These are phyloP conservation scores for Esteya vermicola DNA, from an alignment of 2,329 filamentous ascomycete species.

Conservation along the genomic window DNA sequence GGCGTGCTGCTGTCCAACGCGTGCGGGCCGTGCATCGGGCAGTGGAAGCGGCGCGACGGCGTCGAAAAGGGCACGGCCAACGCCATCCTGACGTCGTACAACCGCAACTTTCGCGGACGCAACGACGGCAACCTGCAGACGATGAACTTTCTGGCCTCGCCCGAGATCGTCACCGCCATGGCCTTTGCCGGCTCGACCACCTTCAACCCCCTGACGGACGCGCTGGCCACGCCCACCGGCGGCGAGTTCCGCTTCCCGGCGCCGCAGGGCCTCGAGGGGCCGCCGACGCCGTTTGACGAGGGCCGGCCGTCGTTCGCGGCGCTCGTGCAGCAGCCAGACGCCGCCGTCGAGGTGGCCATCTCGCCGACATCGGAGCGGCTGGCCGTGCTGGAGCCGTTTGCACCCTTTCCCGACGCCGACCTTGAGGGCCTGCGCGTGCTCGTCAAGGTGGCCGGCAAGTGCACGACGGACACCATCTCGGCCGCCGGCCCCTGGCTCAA, in stretches of 20 bases:
- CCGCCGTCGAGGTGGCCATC: slow-evolving; percentile 59
- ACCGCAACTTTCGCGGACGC: slow-evolving; percentile 92
- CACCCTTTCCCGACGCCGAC: slow-evolving; percentile 64
- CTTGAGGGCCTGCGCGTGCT: slow-evolving; percentile 69
- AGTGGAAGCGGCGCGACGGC: slow-evolving; percentile 87
- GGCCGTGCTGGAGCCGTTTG: slow-evolving; percentile 81
- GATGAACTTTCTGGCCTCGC: slow-evolving; percentile 97
- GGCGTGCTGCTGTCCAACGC: slow-evolving; percentile 88
- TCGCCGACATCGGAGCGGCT: slow-evolving; percentile 81
- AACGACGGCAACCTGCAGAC: slow-evolving; percentile 95
- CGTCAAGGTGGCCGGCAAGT: slow-evolving; percentile 94
- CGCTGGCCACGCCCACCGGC: slow-evolving; percentile 65
- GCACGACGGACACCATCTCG: slow-evolving; percentile 97
- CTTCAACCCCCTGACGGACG: slow-evolving; percentile 91
- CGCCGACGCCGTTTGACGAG: slow-evolving; percentile 53
- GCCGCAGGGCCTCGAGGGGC: slow-evolving; percentile 55
- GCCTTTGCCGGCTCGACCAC: slow-evolving; percentile 82
- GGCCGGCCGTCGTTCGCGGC: slow-evolving; percentile 65
- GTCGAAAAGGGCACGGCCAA: slow-evolving; percentile 75
- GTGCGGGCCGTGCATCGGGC: slow-evolving; percentile 85
- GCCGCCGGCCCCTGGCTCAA: slow-evolving; percentile 95
- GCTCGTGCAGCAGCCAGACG: slow-evolving; percentile 55
- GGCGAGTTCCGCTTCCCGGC: slow-evolving; percentile 73
- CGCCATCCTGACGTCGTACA: slow-evolving; percentile 93
- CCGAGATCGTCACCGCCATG: slow-evolving; percentile 94